These are phyloP conservation scores for Xylariomycetidae sp. DNA, from an alignment of 2,329 filamentous ascomycete species.

Conservation along the genomic window DNA sequence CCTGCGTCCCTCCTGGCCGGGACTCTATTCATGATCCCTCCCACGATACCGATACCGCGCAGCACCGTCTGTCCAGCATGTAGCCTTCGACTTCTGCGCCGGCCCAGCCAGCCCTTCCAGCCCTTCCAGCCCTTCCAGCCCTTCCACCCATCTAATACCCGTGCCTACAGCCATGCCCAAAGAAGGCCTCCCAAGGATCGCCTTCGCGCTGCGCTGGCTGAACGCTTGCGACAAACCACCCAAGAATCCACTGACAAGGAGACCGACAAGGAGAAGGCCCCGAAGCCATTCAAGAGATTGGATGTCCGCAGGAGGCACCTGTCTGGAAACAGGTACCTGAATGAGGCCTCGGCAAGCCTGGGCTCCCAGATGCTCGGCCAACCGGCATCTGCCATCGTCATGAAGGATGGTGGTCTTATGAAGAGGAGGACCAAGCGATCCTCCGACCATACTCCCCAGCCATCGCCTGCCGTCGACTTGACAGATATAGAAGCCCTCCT, in stretches of 20 bases:
- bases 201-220: too few species aligned
- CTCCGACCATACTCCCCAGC: neutral
- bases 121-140: too few species aligned
- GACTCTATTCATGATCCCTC: too few species aligned
- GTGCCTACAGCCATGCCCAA: too few species aligned
- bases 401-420: slow-evolving; percentile 31
- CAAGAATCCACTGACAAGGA: neutral
- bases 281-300: slow-evolving; percentile 4
- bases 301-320: slow-evolving; percentile 11
- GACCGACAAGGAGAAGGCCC: neutral
- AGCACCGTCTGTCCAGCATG: too few species aligned
- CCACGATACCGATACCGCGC: too few species aligned
- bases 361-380: slow-evolving; percentile 31
- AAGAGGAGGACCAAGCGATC: slow-evolving; percentile 3
- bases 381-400: slow-evolving; percentile 42
- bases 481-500: slow-evolving; percentile 30
- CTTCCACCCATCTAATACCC: too few species aligned
- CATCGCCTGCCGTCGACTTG: slow-evolving; percentile 13
- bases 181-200: too few species aligned
- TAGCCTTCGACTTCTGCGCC: too few species aligned
- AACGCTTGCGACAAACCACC: neutral
- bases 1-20: too few species aligned
- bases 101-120: too few species aligned
- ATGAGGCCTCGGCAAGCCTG: slow-evolving; percentile 20
- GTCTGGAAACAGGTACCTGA: slow-evolving; percentile 21